phyloP scores from a whole-genome alignment of 192 early-diverging fungal genomes.

The Endogone sp. region DNA sequence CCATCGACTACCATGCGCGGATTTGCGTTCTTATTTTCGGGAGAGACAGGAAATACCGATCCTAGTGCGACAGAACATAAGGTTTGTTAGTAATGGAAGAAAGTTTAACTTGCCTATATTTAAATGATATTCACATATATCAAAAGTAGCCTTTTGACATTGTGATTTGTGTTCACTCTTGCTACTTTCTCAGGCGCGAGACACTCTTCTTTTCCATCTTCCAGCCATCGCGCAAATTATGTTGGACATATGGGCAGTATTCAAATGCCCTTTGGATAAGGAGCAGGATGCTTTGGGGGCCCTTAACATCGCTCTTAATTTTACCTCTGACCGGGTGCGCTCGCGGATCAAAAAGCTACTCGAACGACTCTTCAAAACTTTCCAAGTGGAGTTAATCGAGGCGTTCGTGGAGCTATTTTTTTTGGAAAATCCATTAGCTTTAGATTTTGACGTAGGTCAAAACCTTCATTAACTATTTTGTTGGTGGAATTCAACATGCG shows the following conservation, averaged over 20 bases:
- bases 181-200: slow-evolving; percentile 44
- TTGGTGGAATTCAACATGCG: too few species aligned
- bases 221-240: slow-evolving; percentile 43
- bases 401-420: slow-evolving; percentile 64
- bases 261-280: slow-evolving; percentile 13
- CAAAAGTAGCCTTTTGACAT: too few species aligned
- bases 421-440: slow-evolving; percentile 43
- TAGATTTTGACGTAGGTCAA: slow-evolving; percentile 40
- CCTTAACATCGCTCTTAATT: background rate
- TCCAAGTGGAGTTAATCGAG: slow-evolving; percentile 57
- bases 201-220: slow-evolving; percentile 41
- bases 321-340: background rate
- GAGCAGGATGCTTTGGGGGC: background rate
- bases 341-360: slow-evolving; percentile 47
- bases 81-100: background rate
- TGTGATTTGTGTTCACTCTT: too few species aligned
- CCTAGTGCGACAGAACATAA: slow-evolving; percentile 13
- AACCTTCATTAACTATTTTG: too few species aligned
- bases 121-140: background rate
- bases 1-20: slow-evolving; percentile 1
- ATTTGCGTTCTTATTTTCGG: background rate
- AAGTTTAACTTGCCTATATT: background rate
- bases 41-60: slow-evolving; percentile 14
- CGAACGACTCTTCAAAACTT: slow-evolving; percentile 45
- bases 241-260: slow-evolving; percentile 43